A percentile compares a stretch with the other conserved stretches of the same genome.
Conservation (phyloP, 192 early-diverging fungal species). For the Pilobolus umbonatus region DNA sequence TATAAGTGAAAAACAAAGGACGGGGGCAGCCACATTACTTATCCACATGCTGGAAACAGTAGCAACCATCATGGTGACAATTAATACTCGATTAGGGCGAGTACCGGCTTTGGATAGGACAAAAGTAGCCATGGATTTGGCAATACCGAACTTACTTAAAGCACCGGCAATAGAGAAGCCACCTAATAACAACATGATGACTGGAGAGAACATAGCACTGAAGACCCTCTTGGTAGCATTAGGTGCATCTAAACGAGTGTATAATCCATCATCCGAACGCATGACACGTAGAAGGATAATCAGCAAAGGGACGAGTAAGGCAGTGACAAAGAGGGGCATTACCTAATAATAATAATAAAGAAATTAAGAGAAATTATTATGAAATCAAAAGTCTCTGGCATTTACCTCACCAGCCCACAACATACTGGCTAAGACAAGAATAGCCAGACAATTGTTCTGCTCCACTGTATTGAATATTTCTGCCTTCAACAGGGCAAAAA, state of each 20-base stretch:
- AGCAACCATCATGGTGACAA: conserved; percentile 95
- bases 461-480: conserved; percentile 65
- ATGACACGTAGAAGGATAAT: conserved; percentile 83
- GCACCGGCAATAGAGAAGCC: conserved; percentile 94
- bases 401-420: conserved; percentile 91
- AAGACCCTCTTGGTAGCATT: conserved; percentile 83
- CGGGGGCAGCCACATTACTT: conserved; percentile 94
- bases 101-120: conserved; percentile 91
- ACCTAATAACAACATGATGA: conserved; percentile 93
- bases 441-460: conserved; percentile 87
- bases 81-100: conserved; percentile 72
- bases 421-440: conserved; percentile 83
- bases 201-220: conserved; percentile 90
- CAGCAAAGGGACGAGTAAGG: conserved; percentile 80
- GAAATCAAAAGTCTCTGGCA: background rate
- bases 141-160: conserved; percentile 93
- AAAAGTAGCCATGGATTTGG: conserved; percentile 81
- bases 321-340: conserved; percentile 90
- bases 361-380: background rate
- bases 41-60: conserved; percentile 99
- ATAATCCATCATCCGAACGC: conserved; percentile 52
- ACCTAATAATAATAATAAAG: conserved; percentile 41
- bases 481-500: conserved; percentile 53
- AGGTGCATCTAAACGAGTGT: conserved; percentile 61
- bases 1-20: conserved; percentile 91